Percentiles rank a stretch among this genome's conserved stretches.
phyloP scores from a whole-genome alignment of 257 asterid genomes.

The Fraxinus cuspidata region DNA sequence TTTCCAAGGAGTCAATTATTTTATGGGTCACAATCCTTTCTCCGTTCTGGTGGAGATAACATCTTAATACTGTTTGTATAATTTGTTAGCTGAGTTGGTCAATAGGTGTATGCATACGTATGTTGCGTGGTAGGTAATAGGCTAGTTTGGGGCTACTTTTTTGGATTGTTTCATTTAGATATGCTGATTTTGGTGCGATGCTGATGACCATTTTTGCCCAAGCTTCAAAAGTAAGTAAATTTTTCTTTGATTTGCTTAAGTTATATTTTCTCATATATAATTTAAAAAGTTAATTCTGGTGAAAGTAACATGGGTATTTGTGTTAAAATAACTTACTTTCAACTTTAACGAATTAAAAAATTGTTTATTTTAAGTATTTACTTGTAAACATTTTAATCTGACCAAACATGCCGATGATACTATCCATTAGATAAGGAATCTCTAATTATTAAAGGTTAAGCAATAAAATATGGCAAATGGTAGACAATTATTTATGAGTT shows the following conservation, averaged over 20 bases:
- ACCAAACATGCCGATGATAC: not conserved
- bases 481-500: not conserved
- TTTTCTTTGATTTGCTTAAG: too few species aligned
- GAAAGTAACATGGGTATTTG: not conserved
- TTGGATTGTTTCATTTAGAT: not conserved
- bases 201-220: not conserved
- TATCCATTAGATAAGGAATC: not conserved
- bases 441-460: not conserved
- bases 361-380: not conserved
- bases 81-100: not conserved
- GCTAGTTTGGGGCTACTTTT: too few species aligned
- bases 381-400: not conserved
- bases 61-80: not conserved
- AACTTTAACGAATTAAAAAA: too few species aligned
- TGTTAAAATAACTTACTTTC: too few species aligned
- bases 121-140: not conserved
- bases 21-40: too few species aligned
- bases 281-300: not conserved
- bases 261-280: not conserved
- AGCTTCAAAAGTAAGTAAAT: not conserved
- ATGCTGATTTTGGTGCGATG: not conserved
- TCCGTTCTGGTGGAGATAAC: too few species aligned
- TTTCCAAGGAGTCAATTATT: not conserved
- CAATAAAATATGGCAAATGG: not conserved
- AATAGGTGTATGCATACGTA: not conserved